phyloP scores from a whole-genome alignment of 2,329 filamentous ascomycete genomes.

The Apiospora phragmitis region DNA sequence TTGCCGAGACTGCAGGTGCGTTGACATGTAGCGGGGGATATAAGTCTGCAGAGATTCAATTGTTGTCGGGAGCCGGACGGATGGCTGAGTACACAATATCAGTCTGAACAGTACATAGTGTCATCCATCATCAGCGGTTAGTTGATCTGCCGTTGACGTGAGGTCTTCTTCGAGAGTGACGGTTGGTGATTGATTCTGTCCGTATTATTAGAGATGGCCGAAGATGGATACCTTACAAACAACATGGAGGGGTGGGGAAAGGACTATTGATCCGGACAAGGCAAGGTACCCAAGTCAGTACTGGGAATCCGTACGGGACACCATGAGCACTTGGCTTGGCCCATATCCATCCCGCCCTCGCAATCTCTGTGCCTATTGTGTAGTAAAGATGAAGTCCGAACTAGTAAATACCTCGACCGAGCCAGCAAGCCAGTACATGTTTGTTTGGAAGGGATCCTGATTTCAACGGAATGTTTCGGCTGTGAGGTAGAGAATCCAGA shows the following conservation, averaged over 20 bases:
- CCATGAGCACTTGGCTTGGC: neutral
- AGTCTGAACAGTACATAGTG: neutral
- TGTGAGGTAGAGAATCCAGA: neutral
- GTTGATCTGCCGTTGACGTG: neutral
- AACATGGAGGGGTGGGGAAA: neutral
- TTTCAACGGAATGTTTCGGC: neutral
- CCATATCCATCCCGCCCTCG: neutral
- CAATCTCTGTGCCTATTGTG: neutral
- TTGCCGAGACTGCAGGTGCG: conserved; percentile 5
- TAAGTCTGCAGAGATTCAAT: neutral
- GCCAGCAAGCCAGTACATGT: neutral
- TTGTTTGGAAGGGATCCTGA: neutral
- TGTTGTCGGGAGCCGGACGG: neutral
- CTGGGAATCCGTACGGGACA: neutral
- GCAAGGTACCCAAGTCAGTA: neutral
- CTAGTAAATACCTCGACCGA: neutral
- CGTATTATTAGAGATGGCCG: neutral
- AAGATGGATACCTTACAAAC: neutral
- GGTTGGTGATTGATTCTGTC: neutral
- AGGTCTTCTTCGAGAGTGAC: neutral
- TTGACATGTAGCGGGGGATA: neutral
- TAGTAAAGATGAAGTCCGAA: neutral
- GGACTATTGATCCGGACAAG: neutral
- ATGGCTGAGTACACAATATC: neutral
- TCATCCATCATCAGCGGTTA: neutral